phyloP scores from a whole-genome alignment of 257 asterid genomes.

The Verbascum thapsus region DNA sequence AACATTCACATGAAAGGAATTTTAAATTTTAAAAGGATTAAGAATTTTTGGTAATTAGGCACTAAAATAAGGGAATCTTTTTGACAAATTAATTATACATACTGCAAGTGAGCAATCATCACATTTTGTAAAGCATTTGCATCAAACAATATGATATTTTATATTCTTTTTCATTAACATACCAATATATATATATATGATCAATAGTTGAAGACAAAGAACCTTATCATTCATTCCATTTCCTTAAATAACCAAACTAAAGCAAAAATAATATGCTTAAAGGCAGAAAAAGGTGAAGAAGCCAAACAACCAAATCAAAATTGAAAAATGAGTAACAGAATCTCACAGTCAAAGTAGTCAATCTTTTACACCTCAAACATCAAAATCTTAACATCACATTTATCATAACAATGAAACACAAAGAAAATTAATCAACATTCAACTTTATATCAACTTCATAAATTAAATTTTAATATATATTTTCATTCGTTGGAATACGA shows the following conservation, averaged over 20 bases:
- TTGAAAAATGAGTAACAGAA: constrained; percentile 43
- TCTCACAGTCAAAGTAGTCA: constrained; percentile 52
- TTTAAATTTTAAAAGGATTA: too few relatives aligned
- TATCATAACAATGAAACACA: background rate
- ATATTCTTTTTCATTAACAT: too few relatives aligned
- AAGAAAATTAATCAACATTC: background rate
- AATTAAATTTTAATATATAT: too few relatives aligned
- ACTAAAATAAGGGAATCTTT: too few relatives aligned
- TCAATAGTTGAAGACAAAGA: constrained; percentile 39
- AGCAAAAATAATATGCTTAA: constrained; percentile 12
- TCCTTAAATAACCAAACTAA: constrained; percentile 44
- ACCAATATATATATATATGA: too few relatives aligned
- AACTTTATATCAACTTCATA: too few relatives aligned
- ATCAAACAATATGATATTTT: constrained; percentile 31
- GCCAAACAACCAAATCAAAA: constrained; percentile 50
- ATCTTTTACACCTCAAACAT: constrained; percentile 51
- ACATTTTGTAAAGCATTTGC: constrained; percentile 34
- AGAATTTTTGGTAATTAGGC: too few relatives aligned
- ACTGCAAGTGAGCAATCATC: too few relatives aligned
- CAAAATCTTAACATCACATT: constrained; percentile 36
- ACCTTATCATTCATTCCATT: constrained; percentile 56
- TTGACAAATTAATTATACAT: too few relatives aligned
- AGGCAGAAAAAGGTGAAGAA: constrained; percentile 25
- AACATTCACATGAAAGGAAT: too few relatives aligned
- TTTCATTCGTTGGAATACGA: too few relatives aligned